Base-by-base conservation (phyloP, 352 stramenopile genomes). In the Phytophthora foliorum region DNA sequence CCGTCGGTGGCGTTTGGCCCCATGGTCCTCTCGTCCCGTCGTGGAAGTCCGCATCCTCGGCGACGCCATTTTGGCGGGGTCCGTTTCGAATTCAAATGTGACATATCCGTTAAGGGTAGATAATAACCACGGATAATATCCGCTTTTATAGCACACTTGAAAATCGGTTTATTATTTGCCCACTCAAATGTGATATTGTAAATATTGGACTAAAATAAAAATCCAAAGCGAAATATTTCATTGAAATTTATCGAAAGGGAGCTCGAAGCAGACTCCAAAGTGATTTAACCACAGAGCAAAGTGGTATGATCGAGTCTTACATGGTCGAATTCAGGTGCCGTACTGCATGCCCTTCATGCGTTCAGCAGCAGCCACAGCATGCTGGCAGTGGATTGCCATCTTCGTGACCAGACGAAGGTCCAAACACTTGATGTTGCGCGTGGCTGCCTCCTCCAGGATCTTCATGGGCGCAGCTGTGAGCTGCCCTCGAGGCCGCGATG, bases 71-170 rank as follows among this genome's bases (percentile, higher is more conserved):
- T 38, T 38, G 24, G 54, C 24, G 49, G 16, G 7, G 29, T 21
- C 31, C 48, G 58, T 66, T 66, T 66, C 36, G 59, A 66, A 59
- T 22, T 41, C 45, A 21, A 32, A 51, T 56, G 32, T 38, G 32
- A 8, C 7, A 14, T 17, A 16, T 16, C 32, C 6, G 25, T 29
- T 29, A 29, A 29, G 25, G 25, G 2, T 29, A 5, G 5, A 29
- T 29, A 29, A 29, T 29, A n/a, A n/a, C n/a, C n/a, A n/a, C n/a
- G n/a, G n/a, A n/a, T n/a, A n/a, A n/a, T n/a, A n/a, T n/a, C n/a
- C n/a, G n/a, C n/a, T n/a, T n/a, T n/a, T n/a, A n/a, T n/a, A n/a
- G n/a, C n/a, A n/a, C n/a, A n/a, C n/a, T n/a, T n/a, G n/a, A n/a
- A n/a, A n/a, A n/a, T n/a, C n/a, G n/a, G n/a, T n/a, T n/a, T n/a